A percentile compares a stretch with the other conserved stretches of the same genome.
These are phyloP conservation scores for Linnemannia hyalina DNA, from an alignment of 192 early-diverging fungal genomes.

Conservation along the genomic window DNA sequence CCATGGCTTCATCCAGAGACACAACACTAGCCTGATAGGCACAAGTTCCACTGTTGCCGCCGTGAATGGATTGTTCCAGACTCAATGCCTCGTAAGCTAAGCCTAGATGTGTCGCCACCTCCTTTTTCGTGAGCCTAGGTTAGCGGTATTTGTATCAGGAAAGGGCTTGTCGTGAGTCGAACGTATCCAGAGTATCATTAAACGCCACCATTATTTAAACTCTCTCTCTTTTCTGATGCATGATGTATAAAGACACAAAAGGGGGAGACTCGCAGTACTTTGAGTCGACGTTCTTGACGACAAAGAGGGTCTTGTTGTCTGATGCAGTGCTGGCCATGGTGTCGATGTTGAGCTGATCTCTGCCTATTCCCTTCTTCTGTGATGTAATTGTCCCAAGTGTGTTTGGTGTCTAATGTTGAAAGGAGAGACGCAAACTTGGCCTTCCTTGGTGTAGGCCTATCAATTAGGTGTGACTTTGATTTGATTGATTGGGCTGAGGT, in stretches of 20 bases:
- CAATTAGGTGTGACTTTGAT: background rate
- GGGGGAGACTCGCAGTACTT: background rate
- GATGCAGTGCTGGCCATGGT: background rate
- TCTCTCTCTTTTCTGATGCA: too few relatives aligned
- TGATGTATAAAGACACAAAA: background rate
- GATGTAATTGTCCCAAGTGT: background rate
- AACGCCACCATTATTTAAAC: background rate
- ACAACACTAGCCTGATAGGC: constrained; percentile 1
- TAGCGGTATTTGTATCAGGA: background rate
- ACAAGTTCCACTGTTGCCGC: background rate
- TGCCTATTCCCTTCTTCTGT: background rate
- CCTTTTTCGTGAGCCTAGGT: background rate
- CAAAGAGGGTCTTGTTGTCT: constrained; percentile 11
- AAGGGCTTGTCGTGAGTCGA: background rate
- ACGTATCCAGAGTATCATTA: too few relatives aligned
- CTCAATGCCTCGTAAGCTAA: background rate
- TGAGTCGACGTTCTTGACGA: constrained; percentile 6
- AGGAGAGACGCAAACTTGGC: background rate
- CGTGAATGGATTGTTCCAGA: background rate
- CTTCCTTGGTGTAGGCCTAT: background rate
- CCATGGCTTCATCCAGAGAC: constrained; percentile 15
- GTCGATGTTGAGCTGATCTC: background rate
- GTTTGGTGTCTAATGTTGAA: background rate
- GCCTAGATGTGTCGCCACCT: constrained; percentile 11
- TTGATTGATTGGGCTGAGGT: background rate